Evolutionary conservation across 495 filamentous ascomycete species (phyloP).

Genomic region (Pseudomonodictys pantanalensis): DNA sequence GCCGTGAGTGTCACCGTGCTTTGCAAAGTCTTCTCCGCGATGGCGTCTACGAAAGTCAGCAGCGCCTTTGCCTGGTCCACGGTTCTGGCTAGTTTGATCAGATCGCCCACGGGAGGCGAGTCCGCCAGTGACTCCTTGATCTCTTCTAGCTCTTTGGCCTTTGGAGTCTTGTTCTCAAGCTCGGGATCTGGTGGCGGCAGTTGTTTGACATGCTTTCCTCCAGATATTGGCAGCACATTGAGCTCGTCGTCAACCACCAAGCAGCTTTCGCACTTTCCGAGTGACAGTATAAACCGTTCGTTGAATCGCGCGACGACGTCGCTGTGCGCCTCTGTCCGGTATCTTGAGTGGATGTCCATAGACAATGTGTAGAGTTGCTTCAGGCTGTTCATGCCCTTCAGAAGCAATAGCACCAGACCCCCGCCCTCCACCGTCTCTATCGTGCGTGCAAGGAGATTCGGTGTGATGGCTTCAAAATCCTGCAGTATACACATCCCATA

Average conservation of each 20-base stretch:
- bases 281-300: slow-evolving; percentile 92
- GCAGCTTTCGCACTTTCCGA: slow-evolving; percentile 91
- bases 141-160: slow-evolving; percentile 74
- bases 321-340: slow-evolving; percentile 92
- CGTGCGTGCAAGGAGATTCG: slow-evolving; percentile 89
- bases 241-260: slow-evolving; percentile 96
- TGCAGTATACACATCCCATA: slow-evolving; percentile 98
- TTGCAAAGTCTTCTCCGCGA: slow-evolving; percentile 90
- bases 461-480: slow-evolving; percentile 97
- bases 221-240: slow-evolving; percentile 96
- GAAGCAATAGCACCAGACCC: slow-evolving; percentile 80
- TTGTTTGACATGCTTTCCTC: slow-evolving; percentile 85
- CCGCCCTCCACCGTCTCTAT: slow-evolving; percentile 98
- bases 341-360: slow-evolving; percentile 97
- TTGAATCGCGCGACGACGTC: slow-evolving; percentile 97
- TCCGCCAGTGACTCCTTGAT: slow-evolving; percentile 87
- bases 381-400: slow-evolving; percentile 96
- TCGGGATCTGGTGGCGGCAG: slow-evolving; percentile 67
- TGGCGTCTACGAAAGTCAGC: slow-evolving; percentile 92
- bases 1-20: slow-evolving; percentile 94
- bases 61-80: slow-evolving; percentile 94
- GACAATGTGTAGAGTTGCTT: slow-evolving; percentile 96
- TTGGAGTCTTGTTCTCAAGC: slow-evolving; percentile 61
- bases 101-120: slow-evolving; percentile 76
- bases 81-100: slow-evolving; percentile 81